Base-by-base conservation (phyloP, 306 rosid species). In the Quercus gilva region DNA sequence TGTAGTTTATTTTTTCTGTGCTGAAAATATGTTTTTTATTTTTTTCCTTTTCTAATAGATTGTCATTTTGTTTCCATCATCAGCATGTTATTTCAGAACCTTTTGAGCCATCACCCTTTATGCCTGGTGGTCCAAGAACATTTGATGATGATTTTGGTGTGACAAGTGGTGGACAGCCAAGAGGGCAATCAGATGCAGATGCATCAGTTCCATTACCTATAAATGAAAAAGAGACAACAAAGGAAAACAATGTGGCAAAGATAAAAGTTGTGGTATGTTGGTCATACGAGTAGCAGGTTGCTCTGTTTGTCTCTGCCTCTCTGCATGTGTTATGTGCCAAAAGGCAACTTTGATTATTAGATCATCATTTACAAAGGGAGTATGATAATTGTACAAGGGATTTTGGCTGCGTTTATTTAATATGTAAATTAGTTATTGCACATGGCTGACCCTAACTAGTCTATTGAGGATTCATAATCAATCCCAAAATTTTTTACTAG, bases 191-290 rank as follows among this genome's bases (percentile, higher is more conserved):
- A 55, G 91, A 89, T 69, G 74, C 76, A 77, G 97, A 89, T 83
- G 75, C 88, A 17, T 81, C 89, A 63, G 60, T 84, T 78, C 78
- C 81, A 60, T 80, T 91, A 61, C 87, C 89, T 43, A 79, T 69
- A 37, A 84, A 70, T 80, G 99, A 90, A 75, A 92, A 84, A 76
- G 99, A 94, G 84, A 90, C 25, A 73, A 55, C 90, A 14, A 87
- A 88, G 86, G 99, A 95, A 88, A 92, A 85, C 74, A 94, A 88
- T 43, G 98, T 91, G 41, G 99, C 99, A 17, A 95, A 92, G 85
- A 90, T 94, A 80, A 94, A 91, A 94, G 99, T 94, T 83, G 99
- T 94, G 99, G 99, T 94, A 92, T 79, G 97, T 88, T 55, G 45
- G 64, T 69, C 72, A 33, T 73, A 31, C 67, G 35, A 55, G 19